Conservation (phyloP, 805 yeast genomes). For the Candida endomychidarum region DNA sequence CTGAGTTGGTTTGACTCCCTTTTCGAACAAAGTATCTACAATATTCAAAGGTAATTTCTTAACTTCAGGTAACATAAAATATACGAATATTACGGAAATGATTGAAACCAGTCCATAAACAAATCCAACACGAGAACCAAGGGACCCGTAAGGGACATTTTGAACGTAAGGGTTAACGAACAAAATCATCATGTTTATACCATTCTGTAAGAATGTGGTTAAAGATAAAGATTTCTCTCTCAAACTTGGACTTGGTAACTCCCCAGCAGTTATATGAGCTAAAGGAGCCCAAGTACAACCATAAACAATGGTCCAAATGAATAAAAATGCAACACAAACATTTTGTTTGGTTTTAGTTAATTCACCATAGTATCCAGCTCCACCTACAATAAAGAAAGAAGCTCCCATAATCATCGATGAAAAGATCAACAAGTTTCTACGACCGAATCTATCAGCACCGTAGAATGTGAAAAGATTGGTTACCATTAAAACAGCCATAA, state of each 20-base stretch:
- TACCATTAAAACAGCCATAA: background rate
- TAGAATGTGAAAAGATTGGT: background rate
- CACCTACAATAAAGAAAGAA: background rate
- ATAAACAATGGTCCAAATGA: slow-evolving; percentile 1
- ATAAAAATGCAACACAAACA: slow-evolving; percentile 1
- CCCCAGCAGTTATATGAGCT: slow-evolving; percentile 4
- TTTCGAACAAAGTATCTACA: slow-evolving; percentile 1
- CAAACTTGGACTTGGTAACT: background rate
- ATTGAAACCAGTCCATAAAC: slow-evolving; percentile 1
- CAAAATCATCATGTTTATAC: slow-evolving; percentile 1
- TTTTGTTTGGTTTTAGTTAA: background rate
- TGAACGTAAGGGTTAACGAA: slow-evolving; percentile 2
- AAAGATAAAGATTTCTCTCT: slow-evolving; percentile 3
- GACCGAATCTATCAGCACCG: background rate
- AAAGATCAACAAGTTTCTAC: background rate
- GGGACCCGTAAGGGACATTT: background rate
- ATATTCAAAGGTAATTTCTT: background rate
- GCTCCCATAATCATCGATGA: background rate
- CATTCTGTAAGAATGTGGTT: background rate
- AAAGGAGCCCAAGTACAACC: slow-evolving; percentile 4
- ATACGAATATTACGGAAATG: background rate
- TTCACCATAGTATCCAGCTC: background rate
- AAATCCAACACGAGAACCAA: background rate
- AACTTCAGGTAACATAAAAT: slow-evolving; percentile 1
- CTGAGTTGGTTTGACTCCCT: background rate